Evolutionary conservation across 257 asterid genomes (phyloP).

Genomic region (Solanum stenotomum): DNA sequence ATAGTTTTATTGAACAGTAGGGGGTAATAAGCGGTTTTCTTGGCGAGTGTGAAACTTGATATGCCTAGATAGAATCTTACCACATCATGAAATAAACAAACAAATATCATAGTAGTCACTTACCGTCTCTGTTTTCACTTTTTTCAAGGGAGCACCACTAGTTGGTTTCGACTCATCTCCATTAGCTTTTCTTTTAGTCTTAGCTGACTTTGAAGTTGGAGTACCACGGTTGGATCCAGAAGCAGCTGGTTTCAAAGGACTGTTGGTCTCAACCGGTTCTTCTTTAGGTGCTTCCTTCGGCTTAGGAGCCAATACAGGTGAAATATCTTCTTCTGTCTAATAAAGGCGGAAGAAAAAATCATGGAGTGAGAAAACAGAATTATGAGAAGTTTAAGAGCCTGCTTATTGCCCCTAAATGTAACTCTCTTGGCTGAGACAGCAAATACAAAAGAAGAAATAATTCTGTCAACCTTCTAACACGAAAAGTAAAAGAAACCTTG

Average conservation of each 20-base stretch:
- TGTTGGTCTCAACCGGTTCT: conserved; percentile 60
- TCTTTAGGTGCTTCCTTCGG: conserved; percentile 72
- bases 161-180: conserved; percentile 67
- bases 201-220: conserved; percentile 59
- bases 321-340: background rate
- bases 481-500: background rate
- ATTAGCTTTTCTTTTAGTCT: conserved; percentile 65
- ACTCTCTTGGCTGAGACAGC: background rate
- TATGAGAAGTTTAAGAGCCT: background rate
- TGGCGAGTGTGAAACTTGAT: background rate
- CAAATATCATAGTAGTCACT: background rate
- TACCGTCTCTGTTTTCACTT: conserved; percentile 74
- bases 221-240: conserved; percentile 57
- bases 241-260: conserved; percentile 52
- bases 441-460: background rate
- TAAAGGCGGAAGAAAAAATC: background rate
- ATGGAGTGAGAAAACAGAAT: background rate
- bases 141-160: conserved; percentile 61
- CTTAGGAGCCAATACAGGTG: conserved; percentile 72
- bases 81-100: background rate
- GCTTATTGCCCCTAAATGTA: background rate
- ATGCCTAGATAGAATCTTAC: background rate
- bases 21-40: background rate
- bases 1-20: background rate
- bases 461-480: background rate